Evolutionary conservation across 2,329 filamentous ascomycete genomes (phyloP), one percentile per base, ranked within the genome.

Genomic region (Ascochyta clinopodiicola): DNA sequence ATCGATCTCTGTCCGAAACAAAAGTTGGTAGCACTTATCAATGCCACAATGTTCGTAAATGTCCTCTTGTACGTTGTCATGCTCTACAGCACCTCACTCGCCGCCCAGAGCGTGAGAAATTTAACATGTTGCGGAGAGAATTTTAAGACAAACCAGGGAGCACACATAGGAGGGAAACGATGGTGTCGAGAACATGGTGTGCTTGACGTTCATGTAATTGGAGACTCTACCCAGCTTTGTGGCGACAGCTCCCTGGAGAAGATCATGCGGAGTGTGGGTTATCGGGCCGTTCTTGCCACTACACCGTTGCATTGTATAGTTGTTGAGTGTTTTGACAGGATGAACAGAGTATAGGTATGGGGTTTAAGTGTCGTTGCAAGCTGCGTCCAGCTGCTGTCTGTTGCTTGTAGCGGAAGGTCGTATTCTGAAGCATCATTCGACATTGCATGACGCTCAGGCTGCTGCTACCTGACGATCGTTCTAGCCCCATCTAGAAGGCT

Each of bases 261-360:
- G 27, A 54, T 47, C 25, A 5, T 35, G 39, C n/a, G 12, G n/a
- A 27, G 15, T 9, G 27, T 22, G 6, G 3, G 19, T 34, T 49
- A 49, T 55, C 39, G 51, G 51, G 39, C 45, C 51, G 51, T 35
- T 29, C 13, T 21, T n/a, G n/a, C 17, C 6, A 55, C 51, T 35
- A 40, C 34, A 39, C 6, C 10, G 4, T 29, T 10, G 7, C 10
- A 13, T 2, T 29, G 19, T 5, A 6, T 27, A 34, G 24, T 24
- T 10, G 17, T 39, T 19, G 2, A 17, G 32, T 2, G 32, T 35
- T 17, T 35, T 15, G 12, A 31, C 32, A 12, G n/a, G n/a, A 2
- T 4, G 6, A 17, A 8, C 7, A 17, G 32, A 3, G 15, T 7
- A 17, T 17, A 17, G 17, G 17, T 17, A 17, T 17, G 2, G 1